Base-by-base conservation (phyloP, 305 asterid species). In the Andrographis paniculata region DNA sequence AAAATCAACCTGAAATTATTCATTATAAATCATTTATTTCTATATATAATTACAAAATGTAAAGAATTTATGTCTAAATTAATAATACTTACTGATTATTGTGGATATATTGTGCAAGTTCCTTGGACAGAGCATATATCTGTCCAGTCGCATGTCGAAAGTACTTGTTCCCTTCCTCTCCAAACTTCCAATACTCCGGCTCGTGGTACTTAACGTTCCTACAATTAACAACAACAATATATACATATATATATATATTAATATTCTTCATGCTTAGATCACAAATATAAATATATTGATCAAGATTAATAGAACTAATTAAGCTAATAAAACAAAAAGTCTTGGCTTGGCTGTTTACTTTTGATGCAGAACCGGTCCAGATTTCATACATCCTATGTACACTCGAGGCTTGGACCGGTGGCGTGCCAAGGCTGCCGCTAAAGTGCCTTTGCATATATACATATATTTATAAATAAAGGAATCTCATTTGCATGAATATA, bases 111-210 rank as follows among this genome's bases (percentile, higher is more conserved):
- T 42, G 60, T 6, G 88, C 92, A 11, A 84, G 68, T 51, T 84
- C 92, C 56, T 64, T 74, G 16, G 93, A 84, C 61, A 84, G 64
- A 27, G 92, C 94, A 53, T 83, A 83, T 42, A 83, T 80, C 55
- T 83, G 94, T 16, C 94, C 92, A 17, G 87, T 73, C n/a, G 94
- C 94, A 66, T 84, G 94, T 13, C 92, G 63, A 58, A 84, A 80
- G 60, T 84, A 84, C 61, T 57, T 69, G 45, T 75, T 78, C 27
- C 94, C 94, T 30, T 47, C 76, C 38, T 77, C 92, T 28, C 94
- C 94, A 4, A 84, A 84, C 65, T 80, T 84, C 92, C 87, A 84
- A 23, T 61, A 59, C 66, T 84, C 94, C 0, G 85, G 94, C 63
- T 84, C 95, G 12, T 78, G 93, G 58, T 84, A 84, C 67, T 78